Percentiles rank a stretch among this genome's conserved stretches.
Evolutionary conservation across 768 basidiomycete species (phyloP).

Genomic region (Porphyrellus cyaneotinctus): DNA sequence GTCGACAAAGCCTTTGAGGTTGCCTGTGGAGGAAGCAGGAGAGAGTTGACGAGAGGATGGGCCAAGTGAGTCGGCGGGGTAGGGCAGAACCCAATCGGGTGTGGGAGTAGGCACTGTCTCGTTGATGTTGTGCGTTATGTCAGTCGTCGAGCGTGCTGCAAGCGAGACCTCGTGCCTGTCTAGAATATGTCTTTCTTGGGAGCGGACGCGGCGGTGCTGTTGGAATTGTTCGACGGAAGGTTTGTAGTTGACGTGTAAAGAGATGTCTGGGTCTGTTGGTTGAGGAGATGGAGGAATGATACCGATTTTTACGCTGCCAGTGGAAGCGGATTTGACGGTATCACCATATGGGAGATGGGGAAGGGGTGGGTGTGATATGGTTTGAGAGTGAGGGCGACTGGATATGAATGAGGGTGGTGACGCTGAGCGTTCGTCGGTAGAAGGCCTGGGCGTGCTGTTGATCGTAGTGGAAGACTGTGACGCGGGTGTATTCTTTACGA

Average conservation of each 20-base stretch:
- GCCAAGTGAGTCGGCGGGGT: conserved; percentile 9
- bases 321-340: conserved; percentile 10
- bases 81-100: conserved; percentile 18
- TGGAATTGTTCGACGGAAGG: conserved; percentile 19
- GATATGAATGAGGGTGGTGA: not conserved
- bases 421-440: not conserved
- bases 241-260: not conserved
- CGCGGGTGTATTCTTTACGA: conserved; percentile 22
- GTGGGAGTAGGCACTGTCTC: conserved; percentile 30
- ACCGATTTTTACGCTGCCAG: conserved; percentile 29
- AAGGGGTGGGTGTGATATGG: conserved; percentile 9
- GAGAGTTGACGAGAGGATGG: conserved; percentile 22
- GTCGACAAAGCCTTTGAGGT: conserved; percentile 27
- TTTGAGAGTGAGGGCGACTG: conserved; percentile 8
- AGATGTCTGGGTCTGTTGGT: conserved; percentile 17
- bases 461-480: conserved; percentile 4
- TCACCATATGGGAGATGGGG: conserved; percentile 2
- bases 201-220: conserved; percentile 29
- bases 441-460: not conserved
- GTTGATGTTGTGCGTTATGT: conserved; percentile 16
- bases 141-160: conserved; percentile 29
- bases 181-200: conserved; percentile 28
- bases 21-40: conserved; percentile 32
- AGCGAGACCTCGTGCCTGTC: conserved; percentile 33
- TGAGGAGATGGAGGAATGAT: conserved; percentile 29